Percentiles rank a stretch among this genome's conserved stretches.
phyloP scores from a whole-genome alignment of 1,139 yeast species.

The Fermentozyma sake region DNA sequence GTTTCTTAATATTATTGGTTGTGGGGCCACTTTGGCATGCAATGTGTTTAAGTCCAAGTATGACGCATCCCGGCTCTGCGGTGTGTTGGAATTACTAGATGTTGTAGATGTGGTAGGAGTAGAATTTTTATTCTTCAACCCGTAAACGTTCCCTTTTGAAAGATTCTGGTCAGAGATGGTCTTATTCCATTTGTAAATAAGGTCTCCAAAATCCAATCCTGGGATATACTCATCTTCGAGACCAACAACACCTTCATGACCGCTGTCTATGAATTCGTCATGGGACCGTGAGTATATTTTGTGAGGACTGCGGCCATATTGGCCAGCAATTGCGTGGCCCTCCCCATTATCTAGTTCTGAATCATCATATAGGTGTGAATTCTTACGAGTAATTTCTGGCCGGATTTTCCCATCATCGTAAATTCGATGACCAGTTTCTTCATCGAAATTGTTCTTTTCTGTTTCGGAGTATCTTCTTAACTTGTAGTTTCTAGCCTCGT shows the following conservation, averaged over 20 bases:
- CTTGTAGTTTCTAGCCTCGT: conserved; percentile 4
- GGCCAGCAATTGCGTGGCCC: neutral
- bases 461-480: conserved; percentile 56
- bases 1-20: conserved; percentile 27
- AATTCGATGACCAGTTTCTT: conserved; percentile 46
- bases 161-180: conserved; percentile 14
- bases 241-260: conserved; percentile 26
- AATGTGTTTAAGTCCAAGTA: conserved; percentile 41
- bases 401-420: conserved; percentile 47
- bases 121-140: conserved; percentile 4
- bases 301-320: conserved; percentile 4
- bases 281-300: conserved; percentile 32
- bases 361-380: conserved; percentile 2
- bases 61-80: conserved; percentile 30
- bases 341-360: neutral
- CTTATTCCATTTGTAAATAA: conserved; percentile 36
- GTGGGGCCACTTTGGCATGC: conserved; percentile 47
- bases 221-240: conserved; percentile 73
- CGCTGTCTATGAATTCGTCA: conserved; percentile 17
- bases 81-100: conserved; percentile 20
- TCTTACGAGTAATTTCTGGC: conserved; percentile 18
- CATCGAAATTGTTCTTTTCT: conserved; percentile 50
- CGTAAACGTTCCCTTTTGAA: conserved; percentile 1
- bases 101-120: conserved; percentile 8
- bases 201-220: conserved; percentile 50